Conservation (phyloP, 1,284 basidiomycete species). For the Crucibulum parvulum region DNA sequence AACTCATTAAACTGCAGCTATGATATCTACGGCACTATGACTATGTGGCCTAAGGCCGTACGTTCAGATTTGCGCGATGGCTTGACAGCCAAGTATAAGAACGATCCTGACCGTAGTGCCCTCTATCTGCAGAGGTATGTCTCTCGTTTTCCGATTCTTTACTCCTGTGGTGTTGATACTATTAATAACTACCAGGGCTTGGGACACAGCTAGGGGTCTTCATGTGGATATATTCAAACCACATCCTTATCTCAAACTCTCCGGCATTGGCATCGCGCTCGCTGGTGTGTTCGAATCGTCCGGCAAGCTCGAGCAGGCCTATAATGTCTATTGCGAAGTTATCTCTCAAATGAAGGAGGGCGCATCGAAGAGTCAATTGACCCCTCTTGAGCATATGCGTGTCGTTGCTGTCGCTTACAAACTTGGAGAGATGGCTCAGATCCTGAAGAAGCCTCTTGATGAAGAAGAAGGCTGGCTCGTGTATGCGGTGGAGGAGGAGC, state of each 20-base stretch:
- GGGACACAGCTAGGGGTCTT: conserved; percentile 58
- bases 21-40: conserved; percentile 64
- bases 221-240: conserved; percentile 54
- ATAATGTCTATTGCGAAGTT: conserved; percentile 54
- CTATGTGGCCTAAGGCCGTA: conserved; percentile 71
- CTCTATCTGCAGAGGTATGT: conserved; percentile 55
- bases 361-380: conserved; percentile 7
- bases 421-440: conserved; percentile 62
- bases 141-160: conserved; percentile 3
- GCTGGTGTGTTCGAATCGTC: conserved; percentile 65
- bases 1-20: conserved; percentile 50
- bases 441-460: conserved; percentile 50
- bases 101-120: conserved; percentile 62
- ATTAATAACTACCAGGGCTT: conserved; percentile 55
- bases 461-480: conserved; percentile 69
- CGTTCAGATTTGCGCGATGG: conserved; percentile 70
- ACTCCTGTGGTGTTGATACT: conserved; percentile 7
- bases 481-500: conserved; percentile 67
- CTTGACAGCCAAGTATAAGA: conserved; percentile 66
- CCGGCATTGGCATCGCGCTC: conserved; percentile 72
- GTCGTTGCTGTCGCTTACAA: conserved; percentile 71
- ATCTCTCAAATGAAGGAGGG: conserved; percentile 30
- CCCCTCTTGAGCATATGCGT: conserved; percentile 43
- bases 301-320: conserved; percentile 55
- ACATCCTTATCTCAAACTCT: conserved; percentile 69